Evolutionary conservation across 176 grass and related monocot species (phyloP), one percentile per base, ranked within the genome.

Genomic region (Rhynchospora tenuis): DNA sequence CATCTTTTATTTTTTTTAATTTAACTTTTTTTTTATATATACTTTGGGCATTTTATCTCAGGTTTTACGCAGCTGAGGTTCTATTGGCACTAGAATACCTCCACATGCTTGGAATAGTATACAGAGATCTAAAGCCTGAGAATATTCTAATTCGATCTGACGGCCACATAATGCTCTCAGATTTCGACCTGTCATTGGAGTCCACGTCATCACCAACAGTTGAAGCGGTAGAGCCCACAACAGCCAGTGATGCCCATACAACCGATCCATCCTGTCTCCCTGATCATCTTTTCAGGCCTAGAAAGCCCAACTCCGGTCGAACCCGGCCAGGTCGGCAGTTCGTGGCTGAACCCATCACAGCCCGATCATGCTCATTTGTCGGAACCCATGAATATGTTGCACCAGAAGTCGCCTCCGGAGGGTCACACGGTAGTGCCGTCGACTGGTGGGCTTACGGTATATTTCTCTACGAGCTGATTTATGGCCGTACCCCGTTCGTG

Each of bases 101-200:
- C 10, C 96, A 98, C 89, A 90, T 98, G 96, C 90, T 98, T 86
- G 96, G 96, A 60, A 91, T 98, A 88, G 96, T 98, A 79, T 98
- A 98, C 91, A 89, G 96, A 56, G 96, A 98, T 81, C 96, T 98
- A 72, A 98, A 98, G 89, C 93, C 96, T 22, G 96, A 98, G 83
- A 98, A 98, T 88, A 92, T 98, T 48, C 93, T 95, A 52, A 95
- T 95, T 61, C 92, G 96, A 8, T 91, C 86, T 75, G 92, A 98
- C 84, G 92, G 95, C 48, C 92, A 98, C 87, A 98, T 98, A 87
- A 94, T 98, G 95, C 95, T 98, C 78, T 94, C 95, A n/a, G 95
- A 98, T 65, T 94, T 98, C 89, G 95, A 98, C 90, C 90, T 98
- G 23, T 95, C 96, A 47, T 87, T 98, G 46, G 93, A 95, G 86